A percentile compares a stretch with the other conserved stretches of the same genome.
Conservation (phyloP, 768 basidiomycete genomes). For the Cystofilobasidium bisporidii region DNA sequence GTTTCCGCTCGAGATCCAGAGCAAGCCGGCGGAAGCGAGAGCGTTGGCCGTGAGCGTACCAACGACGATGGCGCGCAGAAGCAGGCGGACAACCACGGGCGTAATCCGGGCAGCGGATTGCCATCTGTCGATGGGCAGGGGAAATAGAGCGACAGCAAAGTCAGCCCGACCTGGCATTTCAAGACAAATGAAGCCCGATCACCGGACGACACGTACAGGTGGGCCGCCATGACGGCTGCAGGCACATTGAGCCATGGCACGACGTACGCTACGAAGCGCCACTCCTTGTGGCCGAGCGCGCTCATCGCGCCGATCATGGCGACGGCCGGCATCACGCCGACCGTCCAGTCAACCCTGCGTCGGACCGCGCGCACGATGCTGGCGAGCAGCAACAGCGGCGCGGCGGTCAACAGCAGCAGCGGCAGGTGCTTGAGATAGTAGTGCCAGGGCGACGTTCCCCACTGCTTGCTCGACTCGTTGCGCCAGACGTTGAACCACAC, state of each 20-base stretch:
- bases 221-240: slow-evolving; percentile 56
- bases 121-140: neutral
- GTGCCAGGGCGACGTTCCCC: slow-evolving; percentile 71
- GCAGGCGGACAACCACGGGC: neutral
- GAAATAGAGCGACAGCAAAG: neutral
- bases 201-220: slow-evolving; percentile 51
- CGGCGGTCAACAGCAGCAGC: slow-evolving; percentile 65
- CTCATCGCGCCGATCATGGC: slow-evolving; percentile 48
- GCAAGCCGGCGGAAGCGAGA: slow-evolving; percentile 48
- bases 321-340: slow-evolving; percentile 48
- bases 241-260: slow-evolving; percentile 72
- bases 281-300: slow-evolving; percentile 82
- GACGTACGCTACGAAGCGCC: slow-evolving; percentile 87
- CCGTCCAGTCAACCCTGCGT: slow-evolving; percentile 36
- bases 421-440: slow-evolving; percentile 56
- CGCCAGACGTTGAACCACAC: slow-evolving; percentile 76
- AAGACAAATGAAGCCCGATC: neutral
- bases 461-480: slow-evolving; percentile 68
- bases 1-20: slow-evolving; percentile 57
- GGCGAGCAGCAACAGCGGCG: slow-evolving; percentile 56
- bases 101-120: neutral
- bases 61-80: slow-evolving; percentile 17
- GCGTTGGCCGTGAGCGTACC: slow-evolving; percentile 51
- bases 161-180: too few relatives aligned
- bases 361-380: slow-evolving; percentile 46